A percentile compares a stretch with the other conserved stretches of the same genome.
Conservation (phyloP, 768 basidiomycete genomes). For the Tylopilus plumbeoviolaceoides region DNA sequence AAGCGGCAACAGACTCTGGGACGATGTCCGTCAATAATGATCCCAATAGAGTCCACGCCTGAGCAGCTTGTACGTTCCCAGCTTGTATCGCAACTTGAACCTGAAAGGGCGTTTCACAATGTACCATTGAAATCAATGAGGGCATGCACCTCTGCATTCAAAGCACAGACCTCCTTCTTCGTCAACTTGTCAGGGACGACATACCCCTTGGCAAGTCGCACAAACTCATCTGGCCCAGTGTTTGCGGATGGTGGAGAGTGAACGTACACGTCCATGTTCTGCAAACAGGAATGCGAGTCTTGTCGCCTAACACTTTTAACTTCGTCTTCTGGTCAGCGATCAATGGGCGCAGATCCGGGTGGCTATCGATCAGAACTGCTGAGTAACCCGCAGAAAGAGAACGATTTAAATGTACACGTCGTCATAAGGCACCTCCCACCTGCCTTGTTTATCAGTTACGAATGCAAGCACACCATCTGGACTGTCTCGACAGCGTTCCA, state of each 20-base stretch:
- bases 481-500: conserved; percentile 49
- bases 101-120: conserved; percentile 27
- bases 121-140: not conserved
- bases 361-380: conserved; percentile 26
- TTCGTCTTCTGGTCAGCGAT: conserved; percentile 31
- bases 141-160: conserved; percentile 53
- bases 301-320: conserved; percentile 60
- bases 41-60: conserved; percentile 64
- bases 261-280: conserved; percentile 54
- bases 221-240: conserved; percentile 41
- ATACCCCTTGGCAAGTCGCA: conserved; percentile 59
- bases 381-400: not conserved
- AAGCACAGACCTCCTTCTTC: conserved; percentile 43
- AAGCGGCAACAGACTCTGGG: conserved; percentile 33
- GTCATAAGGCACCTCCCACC: conserved; percentile 74
- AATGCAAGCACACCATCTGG: conserved; percentile 60
- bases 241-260: conserved; percentile 8
- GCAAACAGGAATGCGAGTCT: conserved; percentile 45
- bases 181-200: conserved; percentile 40
- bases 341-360: conserved; percentile 29
- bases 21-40: conserved; percentile 51
- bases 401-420: conserved; percentile 53
- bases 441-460: conserved; percentile 47
- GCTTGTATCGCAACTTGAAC: conserved; percentile 58
- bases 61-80: conserved; percentile 52